phyloP scores from a whole-genome alignment of 1,284 basidiomycete species.

The Microbotryum silenes-acaulis region DNA sequence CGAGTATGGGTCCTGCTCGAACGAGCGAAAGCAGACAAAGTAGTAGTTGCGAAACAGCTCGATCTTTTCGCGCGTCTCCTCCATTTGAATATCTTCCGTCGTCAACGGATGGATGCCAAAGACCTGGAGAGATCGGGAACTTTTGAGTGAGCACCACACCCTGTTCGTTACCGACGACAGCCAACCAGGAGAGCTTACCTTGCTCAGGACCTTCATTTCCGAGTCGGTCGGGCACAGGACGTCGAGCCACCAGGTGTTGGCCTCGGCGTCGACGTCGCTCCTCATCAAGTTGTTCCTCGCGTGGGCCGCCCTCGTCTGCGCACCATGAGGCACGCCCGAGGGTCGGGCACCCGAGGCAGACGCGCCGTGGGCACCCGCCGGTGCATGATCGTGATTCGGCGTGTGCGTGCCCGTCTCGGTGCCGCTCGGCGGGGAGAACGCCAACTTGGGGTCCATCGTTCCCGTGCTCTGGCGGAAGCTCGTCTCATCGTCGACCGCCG shows the following conservation, averaged over 20 bases:
- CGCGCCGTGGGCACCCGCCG: conserved; percentile 6
- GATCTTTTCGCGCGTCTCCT: conserved; percentile 99
- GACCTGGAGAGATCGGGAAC: conserved; percentile 50
- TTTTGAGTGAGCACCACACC: not conserved
- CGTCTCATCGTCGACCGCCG: conserved; percentile 24
- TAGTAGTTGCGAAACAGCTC: conserved; percentile 99
- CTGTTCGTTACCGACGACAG: not conserved
- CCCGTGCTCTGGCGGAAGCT: conserved; percentile 16
- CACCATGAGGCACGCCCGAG: conserved; percentile 3
- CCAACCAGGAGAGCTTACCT: conserved; percentile 48
- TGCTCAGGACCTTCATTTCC: conserved; percentile 94
- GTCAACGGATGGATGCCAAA: conserved; percentile 97
- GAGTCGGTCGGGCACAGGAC: conserved; percentile 90
- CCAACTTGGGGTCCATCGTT: conserved; percentile 15
- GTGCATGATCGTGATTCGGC: conserved; percentile 6
- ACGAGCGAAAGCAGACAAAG: conserved; percentile 97
- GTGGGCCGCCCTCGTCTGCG: conserved; percentile 6
- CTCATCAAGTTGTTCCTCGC: conserved; percentile 39
- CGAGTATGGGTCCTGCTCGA: conserved; percentile 97
- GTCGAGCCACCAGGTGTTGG: conserved; percentile 96
- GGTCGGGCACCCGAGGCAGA: conserved; percentile 2
- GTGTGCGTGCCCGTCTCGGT: conserved; percentile 8
- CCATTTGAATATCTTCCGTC: conserved; percentile 98
- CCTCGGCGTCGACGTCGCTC: conserved; percentile 50
- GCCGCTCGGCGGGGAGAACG: conserved; percentile 9